These are phyloP conservation scores for Cladosporium oxysporum DNA, from an alignment of 2,329 filamentous ascomycete genomes.

Conservation along the genomic window DNA sequence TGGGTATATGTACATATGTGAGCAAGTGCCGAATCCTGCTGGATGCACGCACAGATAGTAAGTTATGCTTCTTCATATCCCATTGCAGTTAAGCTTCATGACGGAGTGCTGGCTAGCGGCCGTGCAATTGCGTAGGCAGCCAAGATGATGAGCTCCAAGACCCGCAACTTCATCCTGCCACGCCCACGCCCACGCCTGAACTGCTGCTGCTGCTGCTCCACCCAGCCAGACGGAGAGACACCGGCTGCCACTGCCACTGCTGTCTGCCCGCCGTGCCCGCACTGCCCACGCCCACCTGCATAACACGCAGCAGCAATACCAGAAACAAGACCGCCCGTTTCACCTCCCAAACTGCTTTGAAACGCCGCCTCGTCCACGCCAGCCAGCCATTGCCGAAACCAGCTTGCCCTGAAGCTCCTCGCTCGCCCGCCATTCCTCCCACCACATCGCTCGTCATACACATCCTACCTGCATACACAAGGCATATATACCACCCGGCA, in stretches of 20 bases:
- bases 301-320: not conserved
- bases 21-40: not conserved
- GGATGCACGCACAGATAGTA: too few species aligned
- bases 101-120: not conserved
- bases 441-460: conserved; percentile 1
- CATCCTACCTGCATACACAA: not conserved
- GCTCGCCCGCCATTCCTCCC: conserved; percentile 7
- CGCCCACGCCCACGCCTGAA: not conserved
- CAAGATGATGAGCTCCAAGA: not conserved
- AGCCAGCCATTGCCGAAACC: conserved; percentile 5
- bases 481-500: not conserved
- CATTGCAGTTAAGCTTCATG: not conserved
- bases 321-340: not conserved
- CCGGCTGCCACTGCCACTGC: not conserved
- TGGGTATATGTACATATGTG: not conserved
- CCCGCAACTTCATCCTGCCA: not conserved
- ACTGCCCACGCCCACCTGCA: not conserved
- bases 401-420: conserved; percentile 7
- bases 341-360: not conserved
- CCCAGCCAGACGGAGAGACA: not conserved
- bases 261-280: not conserved
- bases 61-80: not conserved
- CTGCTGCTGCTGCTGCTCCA: not conserved
- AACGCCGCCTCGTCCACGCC: conserved; percentile 1
- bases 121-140: not conserved